Evolutionary conservation across 139 green algal species (phyloP).

Genomic region (Picochlorum sp.): DNA sequence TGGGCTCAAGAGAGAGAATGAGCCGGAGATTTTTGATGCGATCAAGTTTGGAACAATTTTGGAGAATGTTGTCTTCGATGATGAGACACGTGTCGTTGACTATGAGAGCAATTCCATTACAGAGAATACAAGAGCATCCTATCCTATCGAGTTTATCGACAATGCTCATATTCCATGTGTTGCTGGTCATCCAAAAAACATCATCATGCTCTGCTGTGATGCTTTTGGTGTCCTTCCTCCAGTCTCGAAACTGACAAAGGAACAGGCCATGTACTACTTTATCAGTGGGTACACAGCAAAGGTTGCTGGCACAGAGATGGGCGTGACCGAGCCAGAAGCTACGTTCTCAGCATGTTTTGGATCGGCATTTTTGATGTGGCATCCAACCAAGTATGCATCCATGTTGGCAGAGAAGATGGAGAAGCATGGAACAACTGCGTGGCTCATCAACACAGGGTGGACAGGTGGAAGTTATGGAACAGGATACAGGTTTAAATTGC

Average conservation of each 20-base stretch:
- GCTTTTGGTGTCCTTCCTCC: slow-evolving; percentile 93
- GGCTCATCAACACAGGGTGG: slow-evolving; percentile 85
- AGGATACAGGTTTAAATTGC: slow-evolving; percentile 81
- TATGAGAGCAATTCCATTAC: slow-evolving; percentile 48
- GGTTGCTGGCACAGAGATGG: slow-evolving; percentile 89
- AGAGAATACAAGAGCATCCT: slow-evolving; percentile 89
- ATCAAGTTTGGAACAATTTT: slow-evolving; percentile 83
- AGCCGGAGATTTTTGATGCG: slow-evolving; percentile 87
- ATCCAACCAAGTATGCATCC: slow-evolving; percentile 75
- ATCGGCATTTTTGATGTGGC: slow-evolving; percentile 73
- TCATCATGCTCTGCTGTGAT: slow-evolving; percentile 83
- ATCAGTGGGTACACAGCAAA: slow-evolving; percentile 95
- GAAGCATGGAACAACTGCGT: slow-evolving; percentile 65
- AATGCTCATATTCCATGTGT: slow-evolving; percentile 88
- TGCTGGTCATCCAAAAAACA: slow-evolving; percentile 79
- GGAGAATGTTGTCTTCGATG: slow-evolving; percentile 82
- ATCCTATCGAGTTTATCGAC: slow-evolving; percentile 91
- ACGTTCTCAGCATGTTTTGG: slow-evolving; percentile 85
- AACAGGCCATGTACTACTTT: slow-evolving; percentile 98
- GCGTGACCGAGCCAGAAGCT: slow-evolving; percentile 85
- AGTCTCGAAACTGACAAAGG: slow-evolving; percentile 64
- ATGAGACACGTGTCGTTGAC: slow-evolving; percentile 14
- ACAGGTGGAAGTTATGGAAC: slow-evolving; percentile 64
- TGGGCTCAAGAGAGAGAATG: slow-evolving; percentile 56
- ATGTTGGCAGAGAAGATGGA: slow-evolving; percentile 88